These are phyloP conservation scores for Pharnaceum exiguum DNA, from an alignment of 148 eudicot species.

Conservation along the genomic window DNA sequence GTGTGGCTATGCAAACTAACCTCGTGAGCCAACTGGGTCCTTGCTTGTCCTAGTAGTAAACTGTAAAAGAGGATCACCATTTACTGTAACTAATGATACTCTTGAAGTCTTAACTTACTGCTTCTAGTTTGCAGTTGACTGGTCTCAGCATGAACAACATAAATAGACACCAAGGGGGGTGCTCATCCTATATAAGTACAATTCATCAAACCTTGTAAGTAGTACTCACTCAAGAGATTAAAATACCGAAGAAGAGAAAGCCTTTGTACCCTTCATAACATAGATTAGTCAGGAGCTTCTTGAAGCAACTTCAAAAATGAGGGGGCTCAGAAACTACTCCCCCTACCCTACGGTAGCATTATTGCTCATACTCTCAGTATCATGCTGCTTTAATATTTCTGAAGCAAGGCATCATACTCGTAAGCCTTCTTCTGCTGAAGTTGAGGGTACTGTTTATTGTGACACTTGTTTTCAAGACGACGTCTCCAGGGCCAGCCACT, in stretches of 20 bases:
- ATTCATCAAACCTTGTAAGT: background rate
- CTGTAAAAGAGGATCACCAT: background rate
- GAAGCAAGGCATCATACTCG: conserved; percentile 41
- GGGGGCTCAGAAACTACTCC: conserved; percentile 5
- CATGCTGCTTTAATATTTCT: conserved; percentile 24
- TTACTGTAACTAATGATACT: background rate
- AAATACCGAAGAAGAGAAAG: background rate
- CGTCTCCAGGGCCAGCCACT: conserved; percentile 43
- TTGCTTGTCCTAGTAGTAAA: conserved; percentile 17
- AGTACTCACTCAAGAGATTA: background rate
- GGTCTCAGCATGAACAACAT: conserved; percentile 57
- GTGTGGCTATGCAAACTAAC: conserved; percentile 28
- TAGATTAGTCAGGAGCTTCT: background rate
- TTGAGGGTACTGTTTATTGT: conserved; percentile 77
- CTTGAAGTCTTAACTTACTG: no score
- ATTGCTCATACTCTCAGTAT: conserved; percentile 27
- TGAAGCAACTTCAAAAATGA: conserved; percentile 8
- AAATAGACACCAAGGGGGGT: conserved; percentile 22
- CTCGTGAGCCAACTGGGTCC: conserved; percentile 70
- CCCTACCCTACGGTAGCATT: conserved; percentile 24
- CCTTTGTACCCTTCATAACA: background rate
- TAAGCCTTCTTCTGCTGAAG: conserved; percentile 44
- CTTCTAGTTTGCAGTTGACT: conserved; percentile 66
- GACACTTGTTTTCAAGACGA: conserved; percentile 72
- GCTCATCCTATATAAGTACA: conserved; percentile 18